Conservation (phyloP, 2,329 filamentous ascomycete species). For the Talaromyces sp. region DNA sequence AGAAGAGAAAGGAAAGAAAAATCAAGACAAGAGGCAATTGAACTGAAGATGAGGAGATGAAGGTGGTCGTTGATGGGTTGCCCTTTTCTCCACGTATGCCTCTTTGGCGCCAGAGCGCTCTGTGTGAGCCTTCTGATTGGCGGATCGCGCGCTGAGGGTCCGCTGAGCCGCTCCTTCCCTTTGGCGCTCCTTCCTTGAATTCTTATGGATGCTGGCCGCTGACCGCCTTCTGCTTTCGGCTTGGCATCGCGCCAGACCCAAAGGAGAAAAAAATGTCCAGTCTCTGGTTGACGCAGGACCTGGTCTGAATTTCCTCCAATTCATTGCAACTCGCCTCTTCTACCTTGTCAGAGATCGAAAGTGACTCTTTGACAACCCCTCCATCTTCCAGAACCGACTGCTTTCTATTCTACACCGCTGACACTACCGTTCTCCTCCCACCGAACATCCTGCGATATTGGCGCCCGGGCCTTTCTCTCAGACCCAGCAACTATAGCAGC, state of each 20-base stretch:
- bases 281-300: conserved; percentile 7
- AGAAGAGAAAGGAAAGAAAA: conserved; percentile 18
- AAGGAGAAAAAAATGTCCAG: conserved; percentile 14
- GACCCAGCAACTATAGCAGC: conserved; percentile 5
- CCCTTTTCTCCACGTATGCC: conserved; percentile 26
- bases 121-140: conserved; percentile 7
- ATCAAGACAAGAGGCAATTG: conserved; percentile 10
- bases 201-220: background rate
- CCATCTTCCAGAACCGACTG: background rate
- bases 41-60: background rate
- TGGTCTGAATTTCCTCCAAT: conserved; percentile 6
- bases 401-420: background rate
- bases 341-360: conserved; percentile 1
- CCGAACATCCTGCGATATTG: conserved; percentile 3
- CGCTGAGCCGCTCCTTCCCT: conserved; percentile 6
- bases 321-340: background rate
- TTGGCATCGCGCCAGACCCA: conserved; percentile 10
- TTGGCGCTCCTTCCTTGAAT: background rate
- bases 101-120: conserved; percentile 7
- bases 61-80: conserved; percentile 6
- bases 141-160: background rate
- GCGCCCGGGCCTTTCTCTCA: conserved; percentile 10
- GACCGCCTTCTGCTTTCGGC: conserved; percentile 7
- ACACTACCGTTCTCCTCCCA: conserved; percentile 2
- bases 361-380: conserved; percentile 2